Percentiles rank a stretch among this genome's conserved stretches.
These are phyloP conservation scores for Bacterosira constricta DNA, from an alignment of 108 stramenopile genomes.

Conservation along the genomic window DNA sequence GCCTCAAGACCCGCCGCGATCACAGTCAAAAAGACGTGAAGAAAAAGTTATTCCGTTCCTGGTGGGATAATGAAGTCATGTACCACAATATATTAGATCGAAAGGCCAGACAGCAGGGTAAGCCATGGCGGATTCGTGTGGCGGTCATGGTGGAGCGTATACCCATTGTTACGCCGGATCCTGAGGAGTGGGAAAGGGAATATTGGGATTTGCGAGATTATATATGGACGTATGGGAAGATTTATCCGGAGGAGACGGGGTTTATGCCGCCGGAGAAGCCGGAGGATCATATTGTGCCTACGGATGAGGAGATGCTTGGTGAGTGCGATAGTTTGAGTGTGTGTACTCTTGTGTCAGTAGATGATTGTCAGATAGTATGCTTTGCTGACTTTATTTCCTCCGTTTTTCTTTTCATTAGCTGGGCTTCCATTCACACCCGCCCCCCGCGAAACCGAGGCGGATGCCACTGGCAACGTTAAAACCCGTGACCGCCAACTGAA, in stretches of 20 bases:
- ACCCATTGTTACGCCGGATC: conserved; percentile 75
- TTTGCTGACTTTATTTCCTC: not conserved
- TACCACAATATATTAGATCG: conserved; percentile 65
- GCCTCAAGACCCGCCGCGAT: conserved; percentile 61
- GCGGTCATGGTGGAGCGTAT: conserved; percentile 76
- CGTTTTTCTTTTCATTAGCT: conserved; percentile 11
- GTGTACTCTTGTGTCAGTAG: not conserved
- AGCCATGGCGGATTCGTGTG: conserved; percentile 78
- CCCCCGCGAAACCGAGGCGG: conserved; percentile 85
- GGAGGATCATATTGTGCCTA: conserved; percentile 46
- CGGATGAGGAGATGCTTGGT: conserved; percentile 73
- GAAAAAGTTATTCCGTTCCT: conserved; percentile 57
- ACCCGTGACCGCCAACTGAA: conserved; percentile 76
- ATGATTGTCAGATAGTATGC: not conserved
- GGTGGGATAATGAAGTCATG: conserved; percentile 60
- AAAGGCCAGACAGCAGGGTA: conserved; percentile 63
- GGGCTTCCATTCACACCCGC: conserved; percentile 73
- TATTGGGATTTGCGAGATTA: conserved; percentile 65
- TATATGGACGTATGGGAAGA: conserved; percentile 63
- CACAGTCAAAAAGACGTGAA: conserved; percentile 42
- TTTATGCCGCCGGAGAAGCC: conserved; percentile 49
- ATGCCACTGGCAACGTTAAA: conserved; percentile 61
- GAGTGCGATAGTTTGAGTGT: conserved; percentile 22
- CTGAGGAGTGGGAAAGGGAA: conserved; percentile 67
- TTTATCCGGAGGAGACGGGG: conserved; percentile 71